These are phyloP conservation scores for Chlamydomonas sphaeroides DNA, from an alignment of 139 green algal genomes.

Conservation along the genomic window DNA sequence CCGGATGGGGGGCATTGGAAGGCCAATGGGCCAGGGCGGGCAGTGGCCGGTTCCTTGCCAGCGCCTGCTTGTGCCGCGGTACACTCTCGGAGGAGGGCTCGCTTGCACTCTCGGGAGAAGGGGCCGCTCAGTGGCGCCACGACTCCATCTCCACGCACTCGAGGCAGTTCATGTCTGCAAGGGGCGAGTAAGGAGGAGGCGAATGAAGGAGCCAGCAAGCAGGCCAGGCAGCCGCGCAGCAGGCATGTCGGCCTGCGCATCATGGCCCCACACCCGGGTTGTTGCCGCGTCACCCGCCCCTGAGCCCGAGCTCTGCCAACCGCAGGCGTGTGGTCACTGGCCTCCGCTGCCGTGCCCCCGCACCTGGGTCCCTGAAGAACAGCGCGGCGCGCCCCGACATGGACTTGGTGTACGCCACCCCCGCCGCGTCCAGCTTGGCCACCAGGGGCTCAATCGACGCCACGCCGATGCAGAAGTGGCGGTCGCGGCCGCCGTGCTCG, in stretches of 20 bases:
- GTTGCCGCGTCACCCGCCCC: not conserved
- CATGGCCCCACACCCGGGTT: not conserved
- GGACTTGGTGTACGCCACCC: conserved; percentile 77
- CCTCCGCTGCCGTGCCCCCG: not conserved
- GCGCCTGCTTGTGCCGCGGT: too few relatives aligned
- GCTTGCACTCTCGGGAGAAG: too few relatives aligned
- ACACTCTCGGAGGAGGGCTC: too few relatives aligned
- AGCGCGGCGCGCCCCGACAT: conserved; percentile 84
- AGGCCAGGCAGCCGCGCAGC: not conserved
- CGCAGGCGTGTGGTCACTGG: not conserved
- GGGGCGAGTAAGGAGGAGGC: not conserved
- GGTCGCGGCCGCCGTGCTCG: conserved; percentile 83
- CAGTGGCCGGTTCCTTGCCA: too few relatives aligned
- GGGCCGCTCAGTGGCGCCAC: too few relatives aligned
- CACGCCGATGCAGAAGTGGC: conserved; percentile 89
- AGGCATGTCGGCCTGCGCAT: not conserved
- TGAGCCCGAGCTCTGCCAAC: not conserved
- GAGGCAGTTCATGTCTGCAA: conserved; percentile 74
- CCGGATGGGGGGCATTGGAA: too few relatives aligned
- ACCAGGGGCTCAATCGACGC: conserved; percentile 70
- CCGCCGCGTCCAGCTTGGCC: conserved; percentile 65
- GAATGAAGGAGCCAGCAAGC: not conserved
- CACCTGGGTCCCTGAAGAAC: conserved; percentile 90
- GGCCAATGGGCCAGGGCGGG: too few relatives aligned
- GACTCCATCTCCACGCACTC: conserved; percentile 71